Evolutionary conservation across 306 rosid species (phyloP), one percentile per base, ranked within the genome.

Genomic region (Prunus padus): DNA sequence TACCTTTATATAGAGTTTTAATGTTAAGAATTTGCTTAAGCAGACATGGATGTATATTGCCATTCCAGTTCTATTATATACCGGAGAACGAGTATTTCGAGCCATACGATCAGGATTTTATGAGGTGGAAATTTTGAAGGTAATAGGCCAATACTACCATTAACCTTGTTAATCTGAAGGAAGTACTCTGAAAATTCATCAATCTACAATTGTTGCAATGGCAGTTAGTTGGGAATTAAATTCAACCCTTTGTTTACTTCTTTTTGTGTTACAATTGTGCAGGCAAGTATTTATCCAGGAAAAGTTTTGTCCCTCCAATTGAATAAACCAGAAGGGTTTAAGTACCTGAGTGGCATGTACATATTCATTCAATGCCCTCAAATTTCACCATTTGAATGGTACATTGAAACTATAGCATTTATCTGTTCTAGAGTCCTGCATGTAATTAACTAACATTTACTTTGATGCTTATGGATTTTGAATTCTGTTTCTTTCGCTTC

Each of bases 11-110:
- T 1, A 30, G 3, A 30, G 74, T 30, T 37, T 8, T 70, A 15
- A 31, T 31, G 26, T 49, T 46, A 57, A 56, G 23, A 65, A 46
- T 67, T n/a, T 50, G 11, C 28, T 71, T 37, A 44, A 76, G 89
- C 83, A 93, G 98, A 91, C 98, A 59, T 93, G 97, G 93, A 87
- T 93, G 83, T 93, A 91, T 84, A 80, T 93, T 79, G 91, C 89
- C 56, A 75, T 93, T 86, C 97, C 98, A 60, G 82, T 89, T 79
- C 70, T 86, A 30, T 69, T 91, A 69, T 91, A 91, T 22, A 25
- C 83, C 2, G 98, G 92, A 71, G 97, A 93, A 85, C 70, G 98
- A 78, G 81, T 87, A 61, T 85, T 89, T 63, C 84, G 98, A 80
- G 96, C 91, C 37, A 59, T 91, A 78, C 83, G 98, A 86, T 93